These are phyloP conservation scores for Dactylellina drechsleri DNA, from an alignment of 2,329 filamentous ascomycete species.

Conservation along the genomic window DNA sequence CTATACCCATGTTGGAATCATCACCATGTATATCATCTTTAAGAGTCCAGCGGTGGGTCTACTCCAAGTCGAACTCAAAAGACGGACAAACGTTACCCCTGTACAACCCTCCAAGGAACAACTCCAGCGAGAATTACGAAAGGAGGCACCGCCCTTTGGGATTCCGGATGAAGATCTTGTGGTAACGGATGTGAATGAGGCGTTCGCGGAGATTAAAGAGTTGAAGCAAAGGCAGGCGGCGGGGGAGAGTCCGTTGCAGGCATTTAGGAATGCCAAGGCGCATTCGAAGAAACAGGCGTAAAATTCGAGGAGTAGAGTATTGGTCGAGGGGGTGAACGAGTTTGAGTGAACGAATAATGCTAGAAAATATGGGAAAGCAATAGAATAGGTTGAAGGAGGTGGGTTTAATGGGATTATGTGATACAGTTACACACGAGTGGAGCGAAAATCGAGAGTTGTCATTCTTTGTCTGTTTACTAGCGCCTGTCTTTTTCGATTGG, in stretches of 20 bases:
- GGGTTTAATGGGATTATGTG: slow-evolving; percentile 7
- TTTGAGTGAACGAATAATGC: background rate
- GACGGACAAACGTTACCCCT: slow-evolving; percentile 10
- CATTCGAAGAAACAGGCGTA: slow-evolving; percentile 17
- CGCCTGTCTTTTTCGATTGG: background rate
- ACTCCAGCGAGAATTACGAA: slow-evolving; percentile 22
- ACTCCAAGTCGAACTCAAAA: slow-evolving; percentile 35
- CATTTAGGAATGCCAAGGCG: slow-evolving; percentile 35
- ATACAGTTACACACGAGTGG: background rate
- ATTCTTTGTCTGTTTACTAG: slow-evolving; percentile 35
- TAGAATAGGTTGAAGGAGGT: background rate
- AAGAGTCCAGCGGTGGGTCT: slow-evolving; percentile 76
- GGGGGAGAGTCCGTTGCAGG: slow-evolving; percentile 32
- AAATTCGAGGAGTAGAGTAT: background rate
- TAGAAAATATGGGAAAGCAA: background rate
- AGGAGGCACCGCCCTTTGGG: slow-evolving; percentile 59
- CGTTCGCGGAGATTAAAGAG: slow-evolving; percentile 52
- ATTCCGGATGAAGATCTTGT: slow-evolving; percentile 57
- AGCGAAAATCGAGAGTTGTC: background rate
- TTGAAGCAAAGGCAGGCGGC: slow-evolving; percentile 31
- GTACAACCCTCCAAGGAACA: slow-evolving; percentile 30
- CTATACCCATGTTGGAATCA: slow-evolving; percentile 78
- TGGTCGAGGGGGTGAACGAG: background rate
- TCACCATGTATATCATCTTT: slow-evolving; percentile 77
- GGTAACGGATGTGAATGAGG: slow-evolving; percentile 52